phyloP scores from a whole-genome alignment of 257 asterid genomes.

The Rehmannia glutinosa region DNA sequence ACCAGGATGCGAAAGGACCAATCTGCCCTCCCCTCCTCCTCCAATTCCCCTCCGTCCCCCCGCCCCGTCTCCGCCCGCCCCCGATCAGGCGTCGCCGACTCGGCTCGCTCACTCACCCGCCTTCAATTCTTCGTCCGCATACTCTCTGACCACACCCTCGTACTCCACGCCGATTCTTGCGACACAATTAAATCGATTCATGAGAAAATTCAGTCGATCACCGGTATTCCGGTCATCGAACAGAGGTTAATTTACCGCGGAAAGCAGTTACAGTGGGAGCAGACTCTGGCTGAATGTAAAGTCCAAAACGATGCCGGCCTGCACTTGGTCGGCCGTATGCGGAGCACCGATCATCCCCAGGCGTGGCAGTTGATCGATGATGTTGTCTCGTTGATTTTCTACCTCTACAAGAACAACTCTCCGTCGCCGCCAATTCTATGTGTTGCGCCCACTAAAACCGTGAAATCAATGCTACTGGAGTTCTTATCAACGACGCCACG shows the following conservation, averaged over 20 bases:
- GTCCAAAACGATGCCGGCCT: conserved; percentile 65
- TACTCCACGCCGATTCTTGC: conserved; percentile 48
- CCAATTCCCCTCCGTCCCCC: conserved; percentile 24
- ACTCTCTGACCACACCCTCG: conserved; percentile 56
- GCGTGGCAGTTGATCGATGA: conserved; percentile 76
- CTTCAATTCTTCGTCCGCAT: conserved; percentile 85
- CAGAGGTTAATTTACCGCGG: conserved; percentile 77
- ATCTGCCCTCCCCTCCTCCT: conserved; percentile 29
- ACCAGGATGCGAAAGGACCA: conserved; percentile 70
- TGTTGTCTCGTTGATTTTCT: conserved; percentile 39
- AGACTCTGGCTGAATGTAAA: conserved; percentile 46
- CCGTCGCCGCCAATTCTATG: neutral
- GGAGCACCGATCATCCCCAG: conserved; percentile 73
- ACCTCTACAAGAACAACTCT: conserved; percentile 35
- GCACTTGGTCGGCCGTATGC: conserved; percentile 67
- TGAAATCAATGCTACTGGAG: conserved; percentile 39
- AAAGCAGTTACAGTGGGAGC: conserved; percentile 71
- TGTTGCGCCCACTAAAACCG: conserved; percentile 10
- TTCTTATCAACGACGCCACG: conserved; percentile 35
- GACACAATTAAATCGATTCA: conserved; percentile 60
- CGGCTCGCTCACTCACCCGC: conserved; percentile 21
- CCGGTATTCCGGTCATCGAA: conserved; percentile 57
- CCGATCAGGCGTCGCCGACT: conserved; percentile 26
- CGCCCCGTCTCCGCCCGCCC: conserved; percentile 17
- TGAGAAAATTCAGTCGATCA: conserved; percentile 39